Conservation (phyloP, 768 basidiomycete genomes). For the Infundibulicybe gibba region DNA sequence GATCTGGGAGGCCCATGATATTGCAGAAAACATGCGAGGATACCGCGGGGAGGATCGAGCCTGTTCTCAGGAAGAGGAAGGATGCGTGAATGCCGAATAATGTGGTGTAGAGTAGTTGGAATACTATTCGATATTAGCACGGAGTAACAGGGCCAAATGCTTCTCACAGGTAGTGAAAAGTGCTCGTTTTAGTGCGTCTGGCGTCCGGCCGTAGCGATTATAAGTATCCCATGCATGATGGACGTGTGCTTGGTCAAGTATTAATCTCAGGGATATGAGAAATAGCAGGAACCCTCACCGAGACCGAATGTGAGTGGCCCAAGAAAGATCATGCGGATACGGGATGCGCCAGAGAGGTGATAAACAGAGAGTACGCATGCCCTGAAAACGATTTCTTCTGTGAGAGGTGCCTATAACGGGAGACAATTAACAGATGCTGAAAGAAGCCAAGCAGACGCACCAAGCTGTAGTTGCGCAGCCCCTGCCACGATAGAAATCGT, state of each 20-base stretch:
- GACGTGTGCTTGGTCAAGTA: slow-evolving; percentile 63
- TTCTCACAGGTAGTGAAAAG: slow-evolving; percentile 45
- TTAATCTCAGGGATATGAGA: neutral
- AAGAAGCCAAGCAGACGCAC: slow-evolving; percentile 22
- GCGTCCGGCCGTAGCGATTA: slow-evolving; percentile 66
- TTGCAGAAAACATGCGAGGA: slow-evolving; percentile 91
- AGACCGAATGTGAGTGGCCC: slow-evolving; percentile 87
- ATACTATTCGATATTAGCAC: slow-evolving; percentile 41
- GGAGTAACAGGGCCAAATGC: neutral
- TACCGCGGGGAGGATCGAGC: slow-evolving; percentile 76
- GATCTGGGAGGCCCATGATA: slow-evolving; percentile 84
- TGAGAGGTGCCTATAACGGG: slow-evolving; percentile 68
- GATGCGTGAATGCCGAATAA: slow-evolving; percentile 88
- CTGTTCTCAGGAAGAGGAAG: slow-evolving; percentile 83
- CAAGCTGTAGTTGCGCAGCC: slow-evolving; percentile 66
- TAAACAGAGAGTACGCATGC: slow-evolving; percentile 78
- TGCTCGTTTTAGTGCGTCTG: slow-evolving; percentile 61
- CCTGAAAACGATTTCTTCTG: slow-evolving; percentile 91
- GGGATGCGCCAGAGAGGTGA: slow-evolving; percentile 58
- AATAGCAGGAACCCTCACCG: slow-evolving; percentile 43
- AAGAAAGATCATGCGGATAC: slow-evolving; percentile 63
- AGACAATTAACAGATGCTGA: slow-evolving; percentile 15
- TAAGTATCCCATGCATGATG: slow-evolving; percentile 93
- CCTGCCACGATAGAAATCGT: slow-evolving; percentile 48
- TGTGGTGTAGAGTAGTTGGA: slow-evolving; percentile 90